Base-by-base conservation (phyloP, 1,284 basidiomycete genomes). In the Malassezia obtusa region DNA sequence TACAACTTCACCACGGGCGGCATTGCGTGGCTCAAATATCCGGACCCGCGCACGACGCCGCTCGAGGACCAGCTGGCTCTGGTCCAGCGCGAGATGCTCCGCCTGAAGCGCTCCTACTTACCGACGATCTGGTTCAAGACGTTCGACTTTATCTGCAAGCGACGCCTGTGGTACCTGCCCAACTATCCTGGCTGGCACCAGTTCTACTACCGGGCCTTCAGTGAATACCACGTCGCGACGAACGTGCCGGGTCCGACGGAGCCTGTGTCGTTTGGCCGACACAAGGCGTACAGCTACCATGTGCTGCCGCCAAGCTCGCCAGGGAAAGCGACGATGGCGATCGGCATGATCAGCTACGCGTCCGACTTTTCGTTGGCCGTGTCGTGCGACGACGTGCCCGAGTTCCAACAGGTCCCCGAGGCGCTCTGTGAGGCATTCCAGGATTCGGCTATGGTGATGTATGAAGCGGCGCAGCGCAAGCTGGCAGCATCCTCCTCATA, bases 311-410 rank as follows among this genome's bases (percentile, higher is more conserved):
- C 70, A 40, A 63, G 60, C 49, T 63, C 61, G 30, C 68, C 70
- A 4, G 70, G 70, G 50, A 71, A 70, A 55, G 60, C 67, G 21
- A 69, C 65, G 36, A 60, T 73, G 62, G 64, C 68, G 4, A 69
- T 71, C 45, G 70, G 70, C 38, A 70, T 70, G 67, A 73, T 73
- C 51, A 66, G 62, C 50, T 73, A 73, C 44, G 70, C 65, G 33
- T 52, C 61, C 37, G 58, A 64, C 51, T 71, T 73, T 37, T 67
- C 64, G 25, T 59, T 73, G n/a, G 68, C 67, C 4, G 67, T 73
- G 4, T 65, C 63, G 39, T 71, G 68, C 61, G 70, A 73, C 50
- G 68, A 68, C n/a, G 67, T 67, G 45, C 62, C 60, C 43, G 67
- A 69, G 58, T 67, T 71, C 37, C 28, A 52, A 30, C 49, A 60